Conservation (phyloP, 2,329 filamentous ascomycete genomes). For the Fusarium napiforme region DNA sequence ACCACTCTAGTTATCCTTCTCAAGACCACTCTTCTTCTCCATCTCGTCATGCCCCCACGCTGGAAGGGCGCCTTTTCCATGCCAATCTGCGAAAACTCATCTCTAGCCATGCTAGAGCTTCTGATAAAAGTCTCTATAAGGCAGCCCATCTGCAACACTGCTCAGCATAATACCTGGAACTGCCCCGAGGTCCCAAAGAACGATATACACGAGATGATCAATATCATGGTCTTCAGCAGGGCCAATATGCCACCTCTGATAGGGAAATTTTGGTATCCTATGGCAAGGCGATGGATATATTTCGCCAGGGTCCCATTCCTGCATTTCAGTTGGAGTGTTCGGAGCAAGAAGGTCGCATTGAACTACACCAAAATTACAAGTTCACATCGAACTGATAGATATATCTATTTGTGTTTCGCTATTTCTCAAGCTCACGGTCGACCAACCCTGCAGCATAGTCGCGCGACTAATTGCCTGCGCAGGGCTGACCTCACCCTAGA, state of each 20-base stretch:
- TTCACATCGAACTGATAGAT: not conserved
- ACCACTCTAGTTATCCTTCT: conserved; percentile 35
- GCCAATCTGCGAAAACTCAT: not conserved
- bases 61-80: not conserved
- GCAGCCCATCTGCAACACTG: too few relatives aligned
- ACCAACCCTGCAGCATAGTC: not conserved
- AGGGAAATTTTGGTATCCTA: too few relatives aligned
- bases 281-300: too few relatives aligned
- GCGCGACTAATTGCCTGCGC: not conserved
- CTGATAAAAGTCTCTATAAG: too few relatives aligned
- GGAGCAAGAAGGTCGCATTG: not conserved
- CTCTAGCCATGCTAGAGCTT: not conserved
- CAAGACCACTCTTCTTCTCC: conserved; percentile 30
- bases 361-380: not conserved
- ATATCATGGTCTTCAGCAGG: too few relatives aligned
- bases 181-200: too few relatives aligned
- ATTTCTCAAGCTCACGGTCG: not conserved
- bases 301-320: not conserved
- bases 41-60: not conserved
- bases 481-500: not conserved
- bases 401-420: not conserved
- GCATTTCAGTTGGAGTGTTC: not conserved
- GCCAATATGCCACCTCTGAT: too few relatives aligned
- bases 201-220: too few relatives aligned
- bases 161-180: too few relatives aligned